Evolutionary conservation across 306 rosid species (phyloP).

Genomic region (Delonix regia): DNA sequence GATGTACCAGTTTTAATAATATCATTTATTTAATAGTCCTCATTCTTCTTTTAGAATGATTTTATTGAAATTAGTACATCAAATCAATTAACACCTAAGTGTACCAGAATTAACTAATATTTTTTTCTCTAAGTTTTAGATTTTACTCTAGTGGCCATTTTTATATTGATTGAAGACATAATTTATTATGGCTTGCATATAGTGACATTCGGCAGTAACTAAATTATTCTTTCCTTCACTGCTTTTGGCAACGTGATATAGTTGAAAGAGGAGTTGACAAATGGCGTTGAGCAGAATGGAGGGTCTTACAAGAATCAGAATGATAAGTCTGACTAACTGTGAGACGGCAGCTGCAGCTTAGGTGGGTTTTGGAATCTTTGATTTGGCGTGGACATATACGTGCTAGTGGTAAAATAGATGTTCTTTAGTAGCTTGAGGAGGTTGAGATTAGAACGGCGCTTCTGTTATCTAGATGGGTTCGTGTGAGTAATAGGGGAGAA

Average conservation of each 20-base stretch:
- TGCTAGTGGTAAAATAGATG: constrained; percentile 34
- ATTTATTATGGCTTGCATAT: constrained; percentile 1
- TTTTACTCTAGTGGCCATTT: not conserved
- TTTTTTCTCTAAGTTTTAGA: too few species aligned
- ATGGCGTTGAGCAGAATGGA: constrained; percentile 52
- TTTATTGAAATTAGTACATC: too few species aligned
- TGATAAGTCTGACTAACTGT: constrained; percentile 55
- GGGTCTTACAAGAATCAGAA: constrained; percentile 47
- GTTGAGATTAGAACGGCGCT: constrained; percentile 24
- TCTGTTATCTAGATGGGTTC: not conserved
- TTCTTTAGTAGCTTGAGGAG: constrained; percentile 25
- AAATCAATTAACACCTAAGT: too few species aligned
- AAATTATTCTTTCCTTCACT: not conserved
- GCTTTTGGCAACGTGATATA: constrained; percentile 38
- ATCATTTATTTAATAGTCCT: too few species aligned
- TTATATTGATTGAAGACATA: constrained; percentile 6
- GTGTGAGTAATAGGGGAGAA: constrained; percentile 15
- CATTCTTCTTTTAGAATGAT: too few species aligned
- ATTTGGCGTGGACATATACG: constrained; percentile 16
- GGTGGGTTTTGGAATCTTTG: constrained; percentile 24
- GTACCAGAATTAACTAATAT: too few species aligned
- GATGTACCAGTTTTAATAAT: too few species aligned
- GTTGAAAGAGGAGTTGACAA: constrained; percentile 70
- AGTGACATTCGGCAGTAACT: constrained; percentile 11
- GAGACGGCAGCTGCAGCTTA: constrained; percentile 8